Evolutionary conservation across 2,329 filamentous ascomycete genomes (phyloP).

Genomic region (Calcarisporium arbuscula): DNA sequence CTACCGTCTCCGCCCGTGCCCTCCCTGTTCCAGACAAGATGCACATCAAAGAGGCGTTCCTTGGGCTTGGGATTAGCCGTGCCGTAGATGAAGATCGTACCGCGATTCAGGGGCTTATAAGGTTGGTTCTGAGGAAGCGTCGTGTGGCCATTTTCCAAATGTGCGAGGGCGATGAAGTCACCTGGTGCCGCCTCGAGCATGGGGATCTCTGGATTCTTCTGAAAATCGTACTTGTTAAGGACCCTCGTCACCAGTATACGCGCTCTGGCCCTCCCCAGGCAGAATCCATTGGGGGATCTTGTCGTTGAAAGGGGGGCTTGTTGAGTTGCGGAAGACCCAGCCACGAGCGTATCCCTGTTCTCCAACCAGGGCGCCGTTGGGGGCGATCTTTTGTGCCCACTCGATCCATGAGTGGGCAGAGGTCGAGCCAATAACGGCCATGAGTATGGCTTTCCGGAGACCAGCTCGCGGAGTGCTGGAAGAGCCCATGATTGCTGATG

Average conservation of each 20-base stretch:
- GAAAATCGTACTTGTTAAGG: constrained; percentile 29
- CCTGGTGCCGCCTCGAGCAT: constrained; percentile 55
- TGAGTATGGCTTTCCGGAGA: constrained; percentile 18
- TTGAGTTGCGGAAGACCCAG: constrained; percentile 50
- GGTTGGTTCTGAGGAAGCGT: constrained; percentile 49
- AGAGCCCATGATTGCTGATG: constrained; percentile 20
- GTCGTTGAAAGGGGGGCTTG: constrained; percentile 49
- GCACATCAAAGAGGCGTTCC: constrained; percentile 55
- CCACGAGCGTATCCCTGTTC: constrained; percentile 69
- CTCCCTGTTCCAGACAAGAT: constrained; percentile 70
- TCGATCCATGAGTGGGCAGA: constrained; percentile 79
- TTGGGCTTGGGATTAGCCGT: constrained; percentile 51
- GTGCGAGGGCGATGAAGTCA: constrained; percentile 59
- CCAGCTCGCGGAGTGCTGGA: constrained; percentile 12
- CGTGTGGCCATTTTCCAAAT: constrained; percentile 73
- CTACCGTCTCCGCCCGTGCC: constrained; percentile 75
- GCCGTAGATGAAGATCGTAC: constrained; percentile 70
- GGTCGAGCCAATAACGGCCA: constrained; percentile 23
- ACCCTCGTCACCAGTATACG: constrained; percentile 57
- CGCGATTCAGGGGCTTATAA: constrained; percentile 58
- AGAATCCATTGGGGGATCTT: constrained; percentile 56
- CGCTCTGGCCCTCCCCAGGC: constrained; percentile 54
- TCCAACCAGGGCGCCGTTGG: constrained; percentile 68
- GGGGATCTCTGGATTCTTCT: constrained; percentile 45
- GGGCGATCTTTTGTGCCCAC: constrained; percentile 61